Evolutionary conservation across 768 basidiomycete genomes (phyloP).

Genomic region (Agaricus blazei): DNA sequence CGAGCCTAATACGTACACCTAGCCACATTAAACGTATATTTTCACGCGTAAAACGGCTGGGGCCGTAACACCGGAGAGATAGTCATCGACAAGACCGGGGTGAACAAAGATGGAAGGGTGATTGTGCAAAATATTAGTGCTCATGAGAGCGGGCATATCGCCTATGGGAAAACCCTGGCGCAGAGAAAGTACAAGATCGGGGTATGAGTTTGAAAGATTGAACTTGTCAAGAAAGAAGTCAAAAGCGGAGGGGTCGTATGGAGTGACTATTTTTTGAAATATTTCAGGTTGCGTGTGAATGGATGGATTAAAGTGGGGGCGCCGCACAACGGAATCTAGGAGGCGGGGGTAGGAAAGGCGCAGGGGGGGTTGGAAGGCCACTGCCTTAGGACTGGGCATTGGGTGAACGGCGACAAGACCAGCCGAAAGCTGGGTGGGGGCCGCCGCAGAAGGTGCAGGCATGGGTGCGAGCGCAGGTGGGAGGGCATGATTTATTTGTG

Average conservation of each 20-base stretch:
- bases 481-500: not conserved
- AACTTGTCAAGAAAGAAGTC: slow-evolving; percentile 13
- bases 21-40: too few relatives aligned
- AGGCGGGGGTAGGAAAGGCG: slow-evolving; percentile 17
- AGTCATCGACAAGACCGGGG: slow-evolving; percentile 12
- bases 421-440: slow-evolving; percentile 21
- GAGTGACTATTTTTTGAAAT: slow-evolving; percentile 21
- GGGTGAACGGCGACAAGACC: slow-evolving; percentile 14
- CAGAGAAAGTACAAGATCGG: slow-evolving; percentile 23
- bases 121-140: slow-evolving; percentile 18
- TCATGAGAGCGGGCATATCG: slow-evolving; percentile 18
- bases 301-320: slow-evolving; percentile 10
- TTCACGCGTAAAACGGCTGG: too few relatives aligned
- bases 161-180: slow-evolving; percentile 28
- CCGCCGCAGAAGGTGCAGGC: slow-evolving; percentile 21
- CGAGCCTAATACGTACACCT: too few relatives aligned
- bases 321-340: slow-evolving; percentile 9
- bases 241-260: slow-evolving; percentile 26
- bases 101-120: slow-evolving; percentile 12
- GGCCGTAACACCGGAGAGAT: slow-evolving; percentile 1
- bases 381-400: not conserved
- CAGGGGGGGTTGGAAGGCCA: not conserved
- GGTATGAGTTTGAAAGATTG: slow-evolving; percentile 15
- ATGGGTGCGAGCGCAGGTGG: slow-evolving; percentile 3
- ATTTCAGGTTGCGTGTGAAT: slow-evolving; percentile 12